Evolutionary conservation across 2,329 filamentous ascomycete genomes (phyloP).

Genomic region (Diaporthe sp.): DNA sequence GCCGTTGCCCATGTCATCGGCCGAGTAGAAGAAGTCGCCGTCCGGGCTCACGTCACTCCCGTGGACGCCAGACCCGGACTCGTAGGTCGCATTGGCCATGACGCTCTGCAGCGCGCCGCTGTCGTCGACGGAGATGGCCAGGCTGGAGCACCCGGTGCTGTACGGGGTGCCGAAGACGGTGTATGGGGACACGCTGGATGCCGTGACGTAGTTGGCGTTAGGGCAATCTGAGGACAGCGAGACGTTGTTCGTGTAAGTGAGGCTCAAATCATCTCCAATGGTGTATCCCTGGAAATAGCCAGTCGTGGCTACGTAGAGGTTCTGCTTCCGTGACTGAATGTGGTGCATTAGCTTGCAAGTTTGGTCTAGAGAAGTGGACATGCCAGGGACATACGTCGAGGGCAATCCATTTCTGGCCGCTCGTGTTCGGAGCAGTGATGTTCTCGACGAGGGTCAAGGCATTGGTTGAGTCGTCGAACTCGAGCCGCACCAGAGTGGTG

Average conservation of each 20-base stretch:
- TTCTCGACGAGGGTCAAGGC: constrained; percentile 45
- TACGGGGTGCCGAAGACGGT: constrained; percentile 46
- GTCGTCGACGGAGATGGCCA: constrained; percentile 45
- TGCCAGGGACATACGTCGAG: constrained; percentile 43
- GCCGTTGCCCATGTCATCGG: constrained; percentile 50
- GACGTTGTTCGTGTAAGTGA: constrained; percentile 43
- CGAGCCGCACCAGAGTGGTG: constrained; percentile 46
- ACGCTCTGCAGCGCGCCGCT: constrained; percentile 40
- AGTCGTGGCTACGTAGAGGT: constrained; percentile 44
- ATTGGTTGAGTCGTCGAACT: constrained; percentile 49
- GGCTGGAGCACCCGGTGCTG: constrained; percentile 43
- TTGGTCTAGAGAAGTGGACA: not conserved
- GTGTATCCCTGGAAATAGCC: constrained; percentile 44
- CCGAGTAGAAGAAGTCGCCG: constrained; percentile 49
- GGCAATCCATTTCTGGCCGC: constrained; percentile 44
- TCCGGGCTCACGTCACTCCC: constrained; percentile 45
- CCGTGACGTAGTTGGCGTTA: constrained; percentile 44
- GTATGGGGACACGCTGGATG: constrained; percentile 41
- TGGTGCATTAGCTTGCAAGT: constrained; percentile 34
- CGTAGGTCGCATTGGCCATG: constrained; percentile 44
- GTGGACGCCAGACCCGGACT: constrained; percentile 46
- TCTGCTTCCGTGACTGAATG: constrained; percentile 10
- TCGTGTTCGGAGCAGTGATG: constrained; percentile 42
- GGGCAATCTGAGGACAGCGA: constrained; percentile 40
- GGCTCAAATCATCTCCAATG: constrained; percentile 40